Evolutionary conservation across 441 rosid species (phyloP).

Genomic region (Lepidium campestre): DNA sequence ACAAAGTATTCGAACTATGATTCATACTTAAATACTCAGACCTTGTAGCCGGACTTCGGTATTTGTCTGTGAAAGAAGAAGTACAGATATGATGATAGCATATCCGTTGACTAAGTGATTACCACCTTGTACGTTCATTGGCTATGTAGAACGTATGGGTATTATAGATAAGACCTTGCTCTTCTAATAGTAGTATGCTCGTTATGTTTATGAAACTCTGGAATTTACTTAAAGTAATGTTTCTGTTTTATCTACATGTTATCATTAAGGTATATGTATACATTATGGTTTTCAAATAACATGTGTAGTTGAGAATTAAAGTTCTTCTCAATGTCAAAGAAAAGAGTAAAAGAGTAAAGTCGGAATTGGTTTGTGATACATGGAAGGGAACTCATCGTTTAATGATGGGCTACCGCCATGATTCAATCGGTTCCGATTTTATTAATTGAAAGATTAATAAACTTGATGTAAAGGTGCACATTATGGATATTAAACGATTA

Average conservation of each 20-base stretch:
- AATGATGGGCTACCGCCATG: not conserved
- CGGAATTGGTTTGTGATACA: not conserved
- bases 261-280: not conserved
- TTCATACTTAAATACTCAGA: too few relatives aligned
- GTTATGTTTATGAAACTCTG: not conserved
- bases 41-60: too few relatives aligned
- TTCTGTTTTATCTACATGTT: not conserved
- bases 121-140: not conserved
- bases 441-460: too few relatives aligned
- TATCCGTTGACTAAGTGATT: not conserved
- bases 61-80: too few relatives aligned
- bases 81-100: not conserved
- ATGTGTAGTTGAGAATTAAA: not conserved
- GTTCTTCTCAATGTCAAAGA: not conserved
- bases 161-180: not conserved
- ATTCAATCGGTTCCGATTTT: not conserved
- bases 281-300: not conserved
- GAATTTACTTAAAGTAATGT: not conserved
- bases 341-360: not conserved
- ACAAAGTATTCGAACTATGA: too few relatives aligned
- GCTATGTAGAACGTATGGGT: not conserved
- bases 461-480: too few relatives aligned
- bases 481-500: too few relatives aligned
- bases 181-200: not conserved
- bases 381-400: not conserved